Base-by-base conservation (phyloP, 1,284 basidiomycete genomes). In the Cryptococcus sp. region DNA sequence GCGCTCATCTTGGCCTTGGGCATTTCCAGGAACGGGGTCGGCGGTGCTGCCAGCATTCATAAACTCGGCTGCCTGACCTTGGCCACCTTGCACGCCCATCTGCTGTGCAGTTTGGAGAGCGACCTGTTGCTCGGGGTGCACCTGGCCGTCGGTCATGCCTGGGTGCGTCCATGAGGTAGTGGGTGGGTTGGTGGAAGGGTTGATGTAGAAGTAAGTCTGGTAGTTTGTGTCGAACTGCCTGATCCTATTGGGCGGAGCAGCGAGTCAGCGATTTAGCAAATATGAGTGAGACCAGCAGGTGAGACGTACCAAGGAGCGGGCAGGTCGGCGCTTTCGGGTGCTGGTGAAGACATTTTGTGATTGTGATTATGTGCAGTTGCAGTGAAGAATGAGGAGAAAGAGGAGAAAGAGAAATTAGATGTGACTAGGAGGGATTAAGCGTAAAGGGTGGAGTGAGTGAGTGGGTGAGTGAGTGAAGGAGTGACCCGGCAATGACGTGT, bases 141-240 rank as follows among this genome's bases (percentile, higher is more conserved):
- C 52, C 58, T 72, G 48, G n/a, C 70, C 70, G n/a, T 60, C 57
- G 30, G 52, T 45, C 7, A 65, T 35, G 6, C 50, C 47, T 1
- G 71, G 73, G 59, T 71, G 71, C 11, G 64, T 73, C 70, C 72
- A 73, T 10, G 66, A 62, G n/a, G 66, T 71, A 10, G 69, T 69
- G 6, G 70, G 66, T 13, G 70, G 71, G 54, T 72, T 58, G n/a
- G 68, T 73, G 3, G 55, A 58, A 0, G 73, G 69, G 64, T 75
- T 71, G 57, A 75, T 61, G 51, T 71, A 70, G 61, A 66, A 70
- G 55, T 57, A 71, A 10, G 65, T 66, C 51, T 67, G 54, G 58
- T 72, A 71, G 35, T 61, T 50, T 40, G 63, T 20, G 57, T 71
- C 68, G 56, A 59, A 74, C 58, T 72, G 66, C 15, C 70, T 62